Conservation (phyloP, 768 basidiomycete species). For the Xerocomus brunneocitrinus region DNA sequence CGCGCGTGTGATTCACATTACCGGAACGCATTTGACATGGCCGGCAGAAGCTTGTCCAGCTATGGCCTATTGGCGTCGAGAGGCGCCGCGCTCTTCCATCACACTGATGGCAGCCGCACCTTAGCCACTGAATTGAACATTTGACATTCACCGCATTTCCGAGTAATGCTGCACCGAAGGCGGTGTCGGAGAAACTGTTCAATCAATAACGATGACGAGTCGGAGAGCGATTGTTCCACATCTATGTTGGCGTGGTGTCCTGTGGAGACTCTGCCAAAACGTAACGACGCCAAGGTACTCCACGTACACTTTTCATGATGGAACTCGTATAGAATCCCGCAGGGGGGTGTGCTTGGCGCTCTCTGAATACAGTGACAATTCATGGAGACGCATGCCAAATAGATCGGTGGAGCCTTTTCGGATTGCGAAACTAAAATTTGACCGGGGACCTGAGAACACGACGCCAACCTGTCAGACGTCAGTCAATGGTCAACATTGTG, state of each 20-base stretch:
- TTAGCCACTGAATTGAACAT: constrained; percentile 4
- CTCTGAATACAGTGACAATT: not conserved
- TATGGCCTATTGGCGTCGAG: constrained; percentile 11
- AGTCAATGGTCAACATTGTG: not conserved
- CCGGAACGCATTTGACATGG: constrained; percentile 19
- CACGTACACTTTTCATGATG: not conserved
- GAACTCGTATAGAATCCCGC: not conserved
- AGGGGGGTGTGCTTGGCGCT: not conserved
- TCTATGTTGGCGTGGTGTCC: not conserved
- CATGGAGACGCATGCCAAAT: constrained; percentile 2
- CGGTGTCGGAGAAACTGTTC: constrained; percentile 11
- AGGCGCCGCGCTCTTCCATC: constrained; percentile 6
- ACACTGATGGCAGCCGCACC: constrained; percentile 4
- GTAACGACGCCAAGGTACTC: constrained; percentile 1
- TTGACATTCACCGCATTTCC: constrained; percentile 4
- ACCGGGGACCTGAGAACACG: not conserved
- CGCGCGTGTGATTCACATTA: constrained; percentile 11
- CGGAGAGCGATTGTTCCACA: not conserved
- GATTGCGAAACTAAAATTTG: not conserved
- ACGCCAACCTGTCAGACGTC: constrained; percentile 2
- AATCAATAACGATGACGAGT: constrained; percentile 1
- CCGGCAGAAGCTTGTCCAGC: constrained; percentile 5
- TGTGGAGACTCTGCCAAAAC: not conserved
- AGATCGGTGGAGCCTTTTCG: constrained; percentile 1
- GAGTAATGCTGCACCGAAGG: constrained; percentile 2